Percentiles rank a stretch among this genome's conserved stretches.
Evolutionary conservation across 805 yeast genomes (phyloP).

Genomic region (Starmerella asiatica): DNA sequence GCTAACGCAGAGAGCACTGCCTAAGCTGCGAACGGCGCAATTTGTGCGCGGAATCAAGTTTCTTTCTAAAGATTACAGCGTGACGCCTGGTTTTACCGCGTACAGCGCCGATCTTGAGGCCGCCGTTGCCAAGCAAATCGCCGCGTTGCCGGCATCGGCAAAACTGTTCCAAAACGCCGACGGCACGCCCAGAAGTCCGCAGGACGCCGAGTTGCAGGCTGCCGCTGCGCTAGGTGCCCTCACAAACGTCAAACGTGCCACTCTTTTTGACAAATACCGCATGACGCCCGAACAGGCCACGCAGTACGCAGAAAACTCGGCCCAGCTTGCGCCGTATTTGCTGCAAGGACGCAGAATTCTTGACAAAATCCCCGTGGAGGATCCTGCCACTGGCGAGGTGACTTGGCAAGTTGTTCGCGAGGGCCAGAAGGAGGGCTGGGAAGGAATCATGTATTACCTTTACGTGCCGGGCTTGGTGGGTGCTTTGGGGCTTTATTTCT

Average conservation of each 20-base stretch:
- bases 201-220: constrained; percentile 54
- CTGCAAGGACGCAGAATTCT: constrained; percentile 51
- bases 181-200: constrained; percentile 57
- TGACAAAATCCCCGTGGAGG: constrained; percentile 75
- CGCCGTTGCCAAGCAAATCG: constrained; percentile 33
- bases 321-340: constrained; percentile 41
- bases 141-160: constrained; percentile 49
- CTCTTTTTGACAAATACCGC: constrained; percentile 33
- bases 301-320: constrained; percentile 47
- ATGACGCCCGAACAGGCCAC: constrained; percentile 42
- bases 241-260: constrained; percentile 43
- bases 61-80: constrained; percentile 25
- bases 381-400: constrained; percentile 61
- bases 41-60: constrained; percentile 20
- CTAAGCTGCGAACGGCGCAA: neutral
- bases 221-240: constrained; percentile 58
- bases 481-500: constrained; percentile 39
- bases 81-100: constrained; percentile 30
- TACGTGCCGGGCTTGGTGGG: constrained; percentile 58
- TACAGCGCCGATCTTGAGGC: constrained; percentile 36
- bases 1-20: neutral
- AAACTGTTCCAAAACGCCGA: constrained; percentile 61
- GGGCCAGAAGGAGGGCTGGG: constrained; percentile 77
- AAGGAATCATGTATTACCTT: constrained; percentile 52
- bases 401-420: constrained; percentile 68